Conservation (phyloP, 2,329 filamentous ascomycete genomes). For the Trichoderma breve region DNA sequence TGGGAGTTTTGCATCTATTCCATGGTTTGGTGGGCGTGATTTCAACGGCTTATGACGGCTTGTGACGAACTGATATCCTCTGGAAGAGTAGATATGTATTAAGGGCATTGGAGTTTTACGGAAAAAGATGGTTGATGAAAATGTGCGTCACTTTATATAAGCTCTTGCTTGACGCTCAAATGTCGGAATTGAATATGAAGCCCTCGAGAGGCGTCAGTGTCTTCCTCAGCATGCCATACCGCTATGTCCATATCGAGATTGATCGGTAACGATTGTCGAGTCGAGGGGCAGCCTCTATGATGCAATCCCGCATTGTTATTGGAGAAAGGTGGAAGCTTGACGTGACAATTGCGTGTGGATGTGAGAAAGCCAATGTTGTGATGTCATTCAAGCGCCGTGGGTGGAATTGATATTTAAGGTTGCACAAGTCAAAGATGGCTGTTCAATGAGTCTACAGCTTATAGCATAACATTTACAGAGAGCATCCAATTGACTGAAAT, state of each 20-base stretch:
- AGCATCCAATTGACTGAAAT: background rate
- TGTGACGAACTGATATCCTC: slow-evolving; percentile 10
- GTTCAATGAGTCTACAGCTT: background rate
- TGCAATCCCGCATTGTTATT: background rate
- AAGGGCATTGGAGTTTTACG: background rate
- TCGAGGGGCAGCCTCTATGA: background rate
- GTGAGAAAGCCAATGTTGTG: background rate
- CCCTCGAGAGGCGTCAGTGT: background rate
- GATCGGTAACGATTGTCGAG: background rate
- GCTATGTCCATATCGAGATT: background rate
- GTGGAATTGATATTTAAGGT: background rate
- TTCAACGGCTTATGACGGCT: slow-evolving; percentile 13
- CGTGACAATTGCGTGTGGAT: background rate
- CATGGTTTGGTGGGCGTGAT: slow-evolving; percentile 16
- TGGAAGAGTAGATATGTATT: slow-evolving; percentile 11
- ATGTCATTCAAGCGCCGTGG: slow-evolving; percentile 4
- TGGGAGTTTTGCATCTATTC: slow-evolving; percentile 17
- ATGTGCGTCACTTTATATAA: background rate
- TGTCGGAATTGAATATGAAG: background rate
- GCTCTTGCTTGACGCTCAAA: background rate
- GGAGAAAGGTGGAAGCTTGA: background rate
- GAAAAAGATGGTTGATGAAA: slow-evolving; percentile 15
- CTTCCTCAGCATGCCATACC: background rate
- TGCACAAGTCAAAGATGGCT: background rate
- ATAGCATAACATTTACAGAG: background rate